phyloP scores from a whole-genome alignment of 106 monocot species.

The Platanthera zijinensis region DNA sequence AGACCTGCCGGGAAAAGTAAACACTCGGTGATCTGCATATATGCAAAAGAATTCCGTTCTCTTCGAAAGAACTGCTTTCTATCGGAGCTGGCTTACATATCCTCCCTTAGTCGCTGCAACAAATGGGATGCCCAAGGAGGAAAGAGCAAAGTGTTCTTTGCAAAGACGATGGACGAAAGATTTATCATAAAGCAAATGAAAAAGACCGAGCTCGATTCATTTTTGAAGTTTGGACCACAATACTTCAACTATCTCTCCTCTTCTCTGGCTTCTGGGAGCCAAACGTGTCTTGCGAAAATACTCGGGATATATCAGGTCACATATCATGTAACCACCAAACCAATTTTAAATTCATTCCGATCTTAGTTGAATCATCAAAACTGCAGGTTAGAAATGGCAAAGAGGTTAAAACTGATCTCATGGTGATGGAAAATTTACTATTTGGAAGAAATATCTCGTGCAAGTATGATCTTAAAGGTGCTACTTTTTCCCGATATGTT shows the following conservation, averaged over 20 bases:
- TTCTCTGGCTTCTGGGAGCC: slow-evolving; percentile 66
- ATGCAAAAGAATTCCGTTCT: slow-evolving; percentile 68
- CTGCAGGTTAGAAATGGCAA: slow-evolving; percentile 76
- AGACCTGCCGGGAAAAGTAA: slow-evolving; percentile 46
- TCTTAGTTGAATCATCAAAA: background rate
- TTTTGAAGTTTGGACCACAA: slow-evolving; percentile 78
- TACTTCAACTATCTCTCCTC: slow-evolving; percentile 69
- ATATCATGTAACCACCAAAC: background rate
- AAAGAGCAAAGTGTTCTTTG: slow-evolving; percentile 93
- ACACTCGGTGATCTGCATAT: slow-evolving; percentile 64
- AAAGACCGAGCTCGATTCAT: slow-evolving; percentile 82
- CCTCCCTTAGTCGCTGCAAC: slow-evolving; percentile 75
- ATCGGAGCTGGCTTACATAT: slow-evolving; percentile 79
- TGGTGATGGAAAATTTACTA: slow-evolving; percentile 97
- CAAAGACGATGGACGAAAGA: slow-evolving; percentile 92
- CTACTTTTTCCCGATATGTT: slow-evolving; percentile 64
- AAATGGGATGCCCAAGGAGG: slow-evolving; percentile 99
- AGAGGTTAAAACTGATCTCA: slow-evolving; percentile 63
- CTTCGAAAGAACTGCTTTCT: slow-evolving; percentile 78
- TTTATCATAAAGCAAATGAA: slow-evolving; percentile 96
- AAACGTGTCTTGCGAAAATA: slow-evolving; percentile 93
- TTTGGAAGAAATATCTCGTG: slow-evolving; percentile 65
- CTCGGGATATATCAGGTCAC: slow-evolving; percentile 89
- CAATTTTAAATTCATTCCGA: slow-evolving; percentile 4
- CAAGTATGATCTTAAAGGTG: slow-evolving; percentile 94